Base-by-base conservation (phyloP, 2,329 filamentous ascomycete species). In the Teratosphaeria epicoccoides region DNA sequence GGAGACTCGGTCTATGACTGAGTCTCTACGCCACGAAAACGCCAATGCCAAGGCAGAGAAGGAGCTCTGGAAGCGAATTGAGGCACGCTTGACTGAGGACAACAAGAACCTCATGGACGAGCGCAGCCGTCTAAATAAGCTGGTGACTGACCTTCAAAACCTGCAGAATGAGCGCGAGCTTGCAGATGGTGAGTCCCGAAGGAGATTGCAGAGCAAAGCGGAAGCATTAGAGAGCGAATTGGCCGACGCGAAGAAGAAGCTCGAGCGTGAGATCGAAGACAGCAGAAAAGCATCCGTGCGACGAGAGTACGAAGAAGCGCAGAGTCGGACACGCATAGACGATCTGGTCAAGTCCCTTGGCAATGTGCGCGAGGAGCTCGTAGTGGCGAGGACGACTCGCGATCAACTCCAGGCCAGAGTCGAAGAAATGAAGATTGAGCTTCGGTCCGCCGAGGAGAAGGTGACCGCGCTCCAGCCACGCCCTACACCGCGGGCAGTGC, bases 31-130 rank as follows among this genome's bases (percentile, higher is more conserved):
- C 49, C 89, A 88, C 58, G 93, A 98, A 66, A 88, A 84, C 50
- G 84, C 89, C 14, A 96, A 97, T 63, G 79, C 96, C 28, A 95
- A 95, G 68, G 90, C 91, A 0, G 91, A 97, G 69, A 95, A 95
- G 71, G 86, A 88, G 33, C 76, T 98, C 9, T 95, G 87, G 86
- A 95, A 93, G 72, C 88, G 85, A 51, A 95, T 96, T 28, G 90
- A 97, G 66, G 84, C 87, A 57, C 83, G 94, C 49, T 76, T 97
- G 43, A 85, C 81, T 56, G 88, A 93, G 61, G 90, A 97, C 64
- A 95, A 93, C 57, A 88, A 95, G 63, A 81, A 74, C 20, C 74
- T 97, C 11, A 78, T 86, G 43, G 87, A 94, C 54, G 93, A 98
- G 67, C 87, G 89, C 58, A 81, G 83, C 45, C 81, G 90, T 25